A percentile compares a stretch with the other conserved stretches of the same genome.
These are phyloP conservation scores for Vairimorpha apis DNA, from an alignment of 371 early-diverging fungal species.

Conservation along the genomic window DNA sequence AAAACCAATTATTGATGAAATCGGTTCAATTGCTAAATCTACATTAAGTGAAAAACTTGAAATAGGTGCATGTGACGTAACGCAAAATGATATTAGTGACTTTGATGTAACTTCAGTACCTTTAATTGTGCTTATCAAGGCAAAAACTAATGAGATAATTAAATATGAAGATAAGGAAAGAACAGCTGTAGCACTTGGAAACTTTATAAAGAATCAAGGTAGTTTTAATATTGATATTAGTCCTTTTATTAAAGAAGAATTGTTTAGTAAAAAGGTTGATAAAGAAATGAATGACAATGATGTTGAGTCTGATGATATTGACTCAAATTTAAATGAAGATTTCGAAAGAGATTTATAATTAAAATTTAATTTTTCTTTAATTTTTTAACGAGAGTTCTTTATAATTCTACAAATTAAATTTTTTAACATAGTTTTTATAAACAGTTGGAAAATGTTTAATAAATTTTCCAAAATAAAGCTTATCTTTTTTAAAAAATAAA, in stretches of 20 bases:
- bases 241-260: not conserved
- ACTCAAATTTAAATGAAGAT: no score
- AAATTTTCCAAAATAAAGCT: no score
- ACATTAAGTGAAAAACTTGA: conserved; percentile 25
- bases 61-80: conserved; percentile 41
- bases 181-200: not conserved
- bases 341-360: no score
- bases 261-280: no score
- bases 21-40: conserved; percentile 25
- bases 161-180: conserved; percentile 9
- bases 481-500: no score
- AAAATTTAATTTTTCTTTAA: no score
- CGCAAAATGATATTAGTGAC: conserved; percentile 43
- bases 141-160: conserved; percentile 23
- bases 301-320: no score
- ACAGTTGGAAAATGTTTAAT: no score
- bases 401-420: no score
- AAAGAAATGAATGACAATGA: no score
- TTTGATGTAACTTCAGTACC: conserved; percentile 46
- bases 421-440: no score
- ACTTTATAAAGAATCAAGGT: conserved; percentile 24
- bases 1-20: conserved; percentile 40
- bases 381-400: no score
- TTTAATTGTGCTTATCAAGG: conserved; percentile 38
- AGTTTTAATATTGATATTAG: conserved; percentile 10